Base-by-base conservation (phyloP, 164 flowering plant species). In the Kingdonia uniflora region DNA sequence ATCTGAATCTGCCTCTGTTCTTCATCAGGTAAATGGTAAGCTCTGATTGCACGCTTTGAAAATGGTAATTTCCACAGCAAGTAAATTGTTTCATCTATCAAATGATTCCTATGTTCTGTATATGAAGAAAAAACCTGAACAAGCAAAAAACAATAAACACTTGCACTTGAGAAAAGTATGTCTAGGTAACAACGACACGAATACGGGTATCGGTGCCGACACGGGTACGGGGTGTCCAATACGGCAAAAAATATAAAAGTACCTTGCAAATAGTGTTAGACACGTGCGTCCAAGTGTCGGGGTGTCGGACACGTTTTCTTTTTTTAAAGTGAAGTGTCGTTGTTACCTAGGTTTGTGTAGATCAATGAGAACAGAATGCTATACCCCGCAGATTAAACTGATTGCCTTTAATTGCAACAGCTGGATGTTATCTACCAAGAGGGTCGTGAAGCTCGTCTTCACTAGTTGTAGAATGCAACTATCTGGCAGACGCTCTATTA, bases 1-100 rank as follows among this genome's bases (percentile, higher is more conserved):
- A 94, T 84, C 67, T 94, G 99, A 60, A 94, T 89, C 71, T 89
- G 99, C 62, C 68, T 77, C 65, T 94, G 95, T 20, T 94, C 99
- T 70, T 86, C 97, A 69, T 88, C 99, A 49, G 95, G 87, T 37
- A 94, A 72, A 67, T 78, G 92, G 72, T 89, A 89, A 19, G 85
- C 57, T 66, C 99, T 80, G 19, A 77, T 48, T 39, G 81, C 87
- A 52, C 90, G 79, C 68, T 87, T 89, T 29, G 97, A 78, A 62
- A 64, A 70, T 49, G 99, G 92, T 42, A 87, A 63, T 68, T 94
- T 94, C 78, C 81, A 80, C 17, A 94, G 87, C 25, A 87, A 68
- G 59, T 80, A 92, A 68, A 83, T 62, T 45, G 71, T 69, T 74
- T 94, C 99, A 63, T 94, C 97, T 41, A 89, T 71, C 52, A 94